Percentiles rank a stretch among this genome's conserved stretches.
These are phyloP conservation scores for Salvia rosmarinus DNA, from an alignment of 257 asterid genomes.

Conservation along the genomic window DNA sequence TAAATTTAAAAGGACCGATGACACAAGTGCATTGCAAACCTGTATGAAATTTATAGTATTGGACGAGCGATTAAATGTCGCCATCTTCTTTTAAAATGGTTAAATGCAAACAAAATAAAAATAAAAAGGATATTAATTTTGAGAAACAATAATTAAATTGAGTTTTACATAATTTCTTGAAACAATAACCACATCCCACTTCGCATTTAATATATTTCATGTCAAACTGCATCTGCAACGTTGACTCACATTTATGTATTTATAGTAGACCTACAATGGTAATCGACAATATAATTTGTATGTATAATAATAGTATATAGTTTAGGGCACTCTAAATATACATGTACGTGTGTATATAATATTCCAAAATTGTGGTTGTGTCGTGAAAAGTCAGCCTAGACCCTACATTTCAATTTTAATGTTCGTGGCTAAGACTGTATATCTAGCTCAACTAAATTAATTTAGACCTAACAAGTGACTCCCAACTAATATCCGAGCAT, in stretches of 20 bases:
- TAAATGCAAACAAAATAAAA: background rate
- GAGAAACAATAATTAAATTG: background rate
- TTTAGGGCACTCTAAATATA: no score
- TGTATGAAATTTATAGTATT: background rate
- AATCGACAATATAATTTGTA: background rate
- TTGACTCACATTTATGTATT: conserved; percentile 29
- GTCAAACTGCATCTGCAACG: conserved; percentile 33
- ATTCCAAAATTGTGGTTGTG: background rate
- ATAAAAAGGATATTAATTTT: background rate
- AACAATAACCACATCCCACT: background rate
- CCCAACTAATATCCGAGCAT: conserved; percentile 34
- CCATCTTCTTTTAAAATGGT: conserved; percentile 3
- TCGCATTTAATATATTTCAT: conserved; percentile 28
- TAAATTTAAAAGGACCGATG: background rate
- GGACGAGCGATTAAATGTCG: background rate
- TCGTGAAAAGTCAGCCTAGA: conserved; percentile 14
- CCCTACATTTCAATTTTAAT: conserved; percentile 28
- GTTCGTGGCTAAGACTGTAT: conserved; percentile 26
- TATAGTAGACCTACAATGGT: background rate
- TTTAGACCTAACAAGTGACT: conserved; percentile 22
- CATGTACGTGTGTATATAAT: background rate
- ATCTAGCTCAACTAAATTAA: conserved; percentile 25
- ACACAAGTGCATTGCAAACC: background rate
- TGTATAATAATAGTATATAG: no score
- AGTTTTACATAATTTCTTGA: background rate